These are phyloP conservation scores for Rhizopus arrhizus DNA, from an alignment of 371 early-diverging fungal species.

Conservation along the genomic window DNA sequence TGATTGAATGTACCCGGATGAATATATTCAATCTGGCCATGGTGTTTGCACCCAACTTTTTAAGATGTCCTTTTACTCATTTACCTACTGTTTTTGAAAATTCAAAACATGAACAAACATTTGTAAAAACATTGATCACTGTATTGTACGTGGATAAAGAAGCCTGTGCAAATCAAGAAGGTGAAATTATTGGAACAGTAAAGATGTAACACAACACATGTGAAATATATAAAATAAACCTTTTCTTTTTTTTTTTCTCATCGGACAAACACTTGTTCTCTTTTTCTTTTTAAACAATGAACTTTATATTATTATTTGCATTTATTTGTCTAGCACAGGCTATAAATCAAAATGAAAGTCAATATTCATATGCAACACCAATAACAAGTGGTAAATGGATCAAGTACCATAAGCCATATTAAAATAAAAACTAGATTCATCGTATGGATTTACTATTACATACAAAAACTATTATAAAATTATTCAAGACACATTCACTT, in stretches of 20 bases:
- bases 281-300: neutral
- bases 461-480: slow-evolving; percentile 35
- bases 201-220: slow-evolving; percentile 6
- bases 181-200: slow-evolving; percentile 16
- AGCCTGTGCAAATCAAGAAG: slow-evolving; percentile 26
- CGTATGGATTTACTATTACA: slow-evolving; percentile 27
- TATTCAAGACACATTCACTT: slow-evolving; percentile 14
- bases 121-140: slow-evolving; percentile 40
- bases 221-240: neutral
- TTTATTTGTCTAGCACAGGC: neutral
- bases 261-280: slow-evolving; percentile 13
- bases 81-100: slow-evolving; percentile 78
- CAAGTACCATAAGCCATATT: too few relatives aligned
- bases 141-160: slow-evolving; percentile 29
- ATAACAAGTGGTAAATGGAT: slow-evolving; percentile 11
- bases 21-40: slow-evolving; percentile 87
- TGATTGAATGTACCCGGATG: slow-evolving; percentile 84
- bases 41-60: slow-evolving; percentile 95
- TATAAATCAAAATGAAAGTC: slow-evolving; percentile 5
- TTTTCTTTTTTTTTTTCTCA: slow-evolving; percentile 14
- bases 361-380: slow-evolving; percentile 2
- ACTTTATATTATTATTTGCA: neutral
- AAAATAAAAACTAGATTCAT: slow-evolving; percentile 9
- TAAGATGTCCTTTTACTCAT: slow-evolving; percentile 84
- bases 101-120: slow-evolving; percentile 68